Conservation (phyloP, 2,329 filamentous ascomycete species). For the Alternaria atra region DNA sequence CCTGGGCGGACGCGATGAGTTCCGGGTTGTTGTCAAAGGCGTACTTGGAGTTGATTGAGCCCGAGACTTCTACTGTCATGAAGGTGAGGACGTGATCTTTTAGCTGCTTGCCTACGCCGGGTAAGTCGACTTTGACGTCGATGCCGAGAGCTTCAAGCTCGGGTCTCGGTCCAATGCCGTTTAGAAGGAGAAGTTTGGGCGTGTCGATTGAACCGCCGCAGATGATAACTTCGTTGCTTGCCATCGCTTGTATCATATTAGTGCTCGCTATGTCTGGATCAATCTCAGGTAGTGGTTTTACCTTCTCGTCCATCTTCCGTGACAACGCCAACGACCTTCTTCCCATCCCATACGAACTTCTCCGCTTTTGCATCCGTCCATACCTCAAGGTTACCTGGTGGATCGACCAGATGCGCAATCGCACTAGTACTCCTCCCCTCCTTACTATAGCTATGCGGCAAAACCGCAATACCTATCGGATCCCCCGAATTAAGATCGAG, state of each 20-base stretch:
- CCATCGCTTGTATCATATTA: slow-evolving; percentile 22
- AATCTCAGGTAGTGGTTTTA: slow-evolving; percentile 24
- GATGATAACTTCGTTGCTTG: slow-evolving; percentile 48
- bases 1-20: slow-evolving; percentile 54
- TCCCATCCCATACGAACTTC: slow-evolving; percentile 39
- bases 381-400: slow-evolving; percentile 63
- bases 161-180: slow-evolving; percentile 57
- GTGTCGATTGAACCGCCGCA: slow-evolving; percentile 47
- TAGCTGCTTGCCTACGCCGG: slow-evolving; percentile 57
- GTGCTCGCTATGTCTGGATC: neutral
- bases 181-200: slow-evolving; percentile 56
- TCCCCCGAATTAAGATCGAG: slow-evolving; percentile 61
- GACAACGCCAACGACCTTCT: slow-evolving; percentile 40
- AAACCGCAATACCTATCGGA: slow-evolving; percentile 41
- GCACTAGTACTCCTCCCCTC: slow-evolving; percentile 48
- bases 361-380: slow-evolving; percentile 59
- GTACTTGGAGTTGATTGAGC: slow-evolving; percentile 50
- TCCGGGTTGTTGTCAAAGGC: slow-evolving; percentile 46
- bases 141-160: slow-evolving; percentile 56
- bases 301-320: slow-evolving; percentile 41
- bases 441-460: slow-evolving; percentile 50
- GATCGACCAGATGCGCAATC: slow-evolving; percentile 48
- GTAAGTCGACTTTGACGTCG: slow-evolving; percentile 51
- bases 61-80: slow-evolving; percentile 57
- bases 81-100: slow-evolving; percentile 57